A percentile compares a stretch with the other conserved stretches of the same genome.
Evolutionary conservation across 106 monocot genomes (phyloP).

Genomic region (Agapanthus africanus): DNA sequence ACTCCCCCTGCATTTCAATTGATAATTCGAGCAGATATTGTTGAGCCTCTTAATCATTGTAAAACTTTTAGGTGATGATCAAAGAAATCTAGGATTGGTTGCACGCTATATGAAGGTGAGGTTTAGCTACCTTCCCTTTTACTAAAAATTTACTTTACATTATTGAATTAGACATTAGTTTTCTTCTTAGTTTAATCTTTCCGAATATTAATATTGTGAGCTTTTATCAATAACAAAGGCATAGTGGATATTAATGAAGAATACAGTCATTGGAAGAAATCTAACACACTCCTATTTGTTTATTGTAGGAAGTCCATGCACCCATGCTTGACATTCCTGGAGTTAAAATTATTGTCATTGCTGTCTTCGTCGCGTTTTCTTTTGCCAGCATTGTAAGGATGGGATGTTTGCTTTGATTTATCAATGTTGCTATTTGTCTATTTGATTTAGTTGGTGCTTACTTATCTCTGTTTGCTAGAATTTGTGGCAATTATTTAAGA

Average conservation of each 20-base stretch:
- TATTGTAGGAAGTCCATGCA: constrained; percentile 70
- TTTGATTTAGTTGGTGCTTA: not conserved
- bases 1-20: not conserved
- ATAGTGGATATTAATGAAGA: not conserved
- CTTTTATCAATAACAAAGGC: too few relatives aligned
- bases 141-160: too few relatives aligned
- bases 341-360: constrained; percentile 78
- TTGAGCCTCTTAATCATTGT: not conserved
- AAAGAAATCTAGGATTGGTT: constrained; percentile 47
- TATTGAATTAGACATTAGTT: too few relatives aligned
- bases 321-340: constrained; percentile 51
- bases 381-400: constrained; percentile 93
- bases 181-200: too few relatives aligned
- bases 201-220: too few relatives aligned
- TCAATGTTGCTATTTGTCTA: not conserved
- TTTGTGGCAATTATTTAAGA: too few relatives aligned
- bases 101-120: constrained; percentile 82
- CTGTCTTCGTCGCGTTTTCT: constrained; percentile 59
- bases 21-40: not conserved
- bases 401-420: too few relatives aligned
- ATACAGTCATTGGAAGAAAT: not conserved
- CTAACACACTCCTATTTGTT: constrained; percentile 4
- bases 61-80: constrained; percentile 24
- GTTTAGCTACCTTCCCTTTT: not conserved
- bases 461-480: not conserved